Evolutionary conservation across 345 rosid genomes (phyloP).

Genomic region (Isatis tinctoria): DNA sequence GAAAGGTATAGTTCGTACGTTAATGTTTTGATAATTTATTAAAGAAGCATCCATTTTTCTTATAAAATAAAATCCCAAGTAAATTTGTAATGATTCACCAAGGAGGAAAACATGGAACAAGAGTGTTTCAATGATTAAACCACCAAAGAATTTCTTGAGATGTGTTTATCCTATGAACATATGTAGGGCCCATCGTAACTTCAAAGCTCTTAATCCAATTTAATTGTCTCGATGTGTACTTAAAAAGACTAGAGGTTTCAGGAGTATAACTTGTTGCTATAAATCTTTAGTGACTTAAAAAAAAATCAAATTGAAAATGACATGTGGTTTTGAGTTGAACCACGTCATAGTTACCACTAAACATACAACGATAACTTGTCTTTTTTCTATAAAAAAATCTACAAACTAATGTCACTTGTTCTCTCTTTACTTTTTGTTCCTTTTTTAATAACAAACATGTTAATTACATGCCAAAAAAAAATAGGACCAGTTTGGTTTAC

Average conservation of each 20-base stretch:
- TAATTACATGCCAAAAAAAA: no score
- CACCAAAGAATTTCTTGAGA: constrained; percentile 24
- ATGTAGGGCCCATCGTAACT: constrained; percentile 23
- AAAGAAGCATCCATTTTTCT: not conserved
- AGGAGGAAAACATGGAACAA: constrained; percentile 19
- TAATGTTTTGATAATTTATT: constrained; percentile 20
- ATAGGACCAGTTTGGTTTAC: no score
- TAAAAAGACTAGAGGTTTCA: not conserved
- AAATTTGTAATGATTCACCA: constrained; percentile 24
- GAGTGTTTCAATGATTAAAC: constrained; percentile 34
- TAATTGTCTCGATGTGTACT: not conserved
- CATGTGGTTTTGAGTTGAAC: not conserved
- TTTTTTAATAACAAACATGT: no score
- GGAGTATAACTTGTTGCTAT: not conserved
- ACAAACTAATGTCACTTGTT: not conserved
- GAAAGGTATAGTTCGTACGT: constrained; percentile 35
- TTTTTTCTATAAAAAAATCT: no score
- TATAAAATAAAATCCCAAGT: not conserved
- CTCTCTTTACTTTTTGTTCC: no score
- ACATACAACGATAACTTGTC: not conserved
- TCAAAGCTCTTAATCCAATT: constrained; percentile 14
- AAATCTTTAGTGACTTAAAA: not conserved
- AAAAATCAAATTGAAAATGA: not conserved
- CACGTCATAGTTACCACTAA: not conserved
- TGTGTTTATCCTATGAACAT: constrained; percentile 25